These are phyloP conservation scores for Alternaria ventricosa DNA, from an alignment of 2,329 filamentous ascomycete genomes.

Conservation along the genomic window DNA sequence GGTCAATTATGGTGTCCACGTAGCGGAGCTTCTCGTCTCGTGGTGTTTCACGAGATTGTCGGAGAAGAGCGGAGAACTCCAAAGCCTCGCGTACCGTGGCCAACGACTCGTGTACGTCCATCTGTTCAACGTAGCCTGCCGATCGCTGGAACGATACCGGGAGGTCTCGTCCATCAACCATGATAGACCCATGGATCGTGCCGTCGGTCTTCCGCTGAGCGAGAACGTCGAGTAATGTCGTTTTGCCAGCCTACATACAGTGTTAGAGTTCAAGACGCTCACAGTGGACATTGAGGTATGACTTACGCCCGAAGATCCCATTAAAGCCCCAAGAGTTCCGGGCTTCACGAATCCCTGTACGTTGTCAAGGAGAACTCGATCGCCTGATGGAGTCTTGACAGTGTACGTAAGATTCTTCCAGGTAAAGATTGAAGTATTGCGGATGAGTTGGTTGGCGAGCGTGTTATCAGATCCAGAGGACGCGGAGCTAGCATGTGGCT, in stretches of 20 bases:
- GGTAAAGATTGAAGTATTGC: constrained; percentile 73
- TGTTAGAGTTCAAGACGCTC: neutral
- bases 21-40: constrained; percentile 64
- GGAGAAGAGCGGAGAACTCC: constrained; percentile 64
- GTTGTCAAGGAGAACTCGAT: constrained; percentile 57
- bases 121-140: constrained; percentile 62
- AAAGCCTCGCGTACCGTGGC: constrained; percentile 66
- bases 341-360: constrained; percentile 61
- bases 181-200: constrained; percentile 80
- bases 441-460: constrained; percentile 56
- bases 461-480: neutral
- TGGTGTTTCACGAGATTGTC: constrained; percentile 61
- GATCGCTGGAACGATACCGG: constrained; percentile 84
- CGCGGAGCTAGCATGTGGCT: constrained; percentile 2
- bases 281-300: neutral
- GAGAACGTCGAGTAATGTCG: constrained; percentile 37
- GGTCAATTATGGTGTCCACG: constrained; percentile 64
- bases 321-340: constrained; percentile 56
- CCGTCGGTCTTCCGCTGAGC: constrained; percentile 83
- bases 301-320: constrained; percentile 32
- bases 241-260: constrained; percentile 33
- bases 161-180: constrained; percentile 73
- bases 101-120: constrained; percentile 64
- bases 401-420: constrained; percentile 63
- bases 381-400: constrained; percentile 55